Evolutionary conservation across 169 alveolate genomes (phyloP).

Genomic region (Eimeria brunetti): DNA sequence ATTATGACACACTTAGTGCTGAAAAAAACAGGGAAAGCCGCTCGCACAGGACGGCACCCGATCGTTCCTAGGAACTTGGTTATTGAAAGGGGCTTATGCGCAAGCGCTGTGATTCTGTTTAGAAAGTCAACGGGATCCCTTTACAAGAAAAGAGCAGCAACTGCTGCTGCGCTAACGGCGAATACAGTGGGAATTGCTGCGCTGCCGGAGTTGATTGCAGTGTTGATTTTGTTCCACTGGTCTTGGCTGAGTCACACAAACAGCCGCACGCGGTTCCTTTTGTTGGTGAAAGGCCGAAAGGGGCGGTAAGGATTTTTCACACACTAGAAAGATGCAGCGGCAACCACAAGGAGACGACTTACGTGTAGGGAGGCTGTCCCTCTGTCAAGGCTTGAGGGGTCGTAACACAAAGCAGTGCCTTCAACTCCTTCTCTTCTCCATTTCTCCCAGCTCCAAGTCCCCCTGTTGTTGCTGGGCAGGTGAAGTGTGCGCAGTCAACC

Average conservation of each 20-base stretch:
- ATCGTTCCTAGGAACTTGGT: no score
- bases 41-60: no score
- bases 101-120: background rate
- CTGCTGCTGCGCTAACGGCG: background rate
- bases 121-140: background rate
- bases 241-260: background rate
- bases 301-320: background rate
- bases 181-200: slow-evolving; percentile 1
- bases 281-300: no score
- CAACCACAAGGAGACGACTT: background rate
- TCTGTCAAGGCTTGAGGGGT: background rate
- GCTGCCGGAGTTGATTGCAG: background rate
- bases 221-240: background rate
- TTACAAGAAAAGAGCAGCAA: background rate
- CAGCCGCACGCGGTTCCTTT: background rate
- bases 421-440: background rate
- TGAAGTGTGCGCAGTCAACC: slow-evolving; percentile 25
- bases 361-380: background rate
- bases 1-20: no score
- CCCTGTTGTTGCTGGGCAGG: background rate
- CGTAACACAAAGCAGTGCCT: slow-evolving; percentile 8
- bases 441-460: background rate
- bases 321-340: background rate
- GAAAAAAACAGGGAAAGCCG: no score
- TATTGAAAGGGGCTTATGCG: no score